Evolutionary conservation across 331 rosid species (phyloP).

Genomic region (Erythrophleum ivorense): DNA sequence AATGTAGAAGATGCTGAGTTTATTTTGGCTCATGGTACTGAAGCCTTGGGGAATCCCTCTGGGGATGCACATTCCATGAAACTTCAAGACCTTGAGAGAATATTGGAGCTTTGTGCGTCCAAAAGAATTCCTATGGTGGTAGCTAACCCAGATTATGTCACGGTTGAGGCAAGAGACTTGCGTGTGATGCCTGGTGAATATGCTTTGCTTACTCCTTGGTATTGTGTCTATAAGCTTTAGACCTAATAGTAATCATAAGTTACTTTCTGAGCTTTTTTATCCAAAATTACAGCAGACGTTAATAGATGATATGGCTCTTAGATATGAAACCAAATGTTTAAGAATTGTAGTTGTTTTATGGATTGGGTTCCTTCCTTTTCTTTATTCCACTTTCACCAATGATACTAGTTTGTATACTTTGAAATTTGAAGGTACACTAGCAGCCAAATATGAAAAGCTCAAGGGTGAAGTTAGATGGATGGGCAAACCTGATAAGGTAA

Average conservation of each 20-base stretch:
- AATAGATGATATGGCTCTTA: background rate
- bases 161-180: constrained; percentile 88
- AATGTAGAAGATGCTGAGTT: constrained; percentile 83
- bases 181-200: constrained; percentile 93
- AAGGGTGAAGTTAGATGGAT: constrained; percentile 99
- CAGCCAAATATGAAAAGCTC: constrained; percentile 85
- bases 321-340: constrained; percentile 14
- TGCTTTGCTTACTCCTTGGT: constrained; percentile 17
- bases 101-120: constrained; percentile 80
- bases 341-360: background rate
- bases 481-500: constrained; percentile 97
- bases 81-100: constrained; percentile 75
- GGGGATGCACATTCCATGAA: constrained; percentile 67
- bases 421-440: constrained; percentile 71
- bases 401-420: constrained; percentile 21
- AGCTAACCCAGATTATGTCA: constrained; percentile 96
- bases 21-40: constrained; percentile 94
- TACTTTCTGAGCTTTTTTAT: background rate
- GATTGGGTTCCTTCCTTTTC: constrained; percentile 15
- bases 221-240: background rate
- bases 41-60: constrained; percentile 82
- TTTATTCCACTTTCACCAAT: constrained; percentile 26
- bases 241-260: constrained; percentile 5
- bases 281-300: constrained; percentile 1
- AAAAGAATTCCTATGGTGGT: constrained; percentile 95